Evolutionary conservation across 768 basidiomycete genomes (phyloP).

Genomic region (Gloeophyllum trabeum): DNA sequence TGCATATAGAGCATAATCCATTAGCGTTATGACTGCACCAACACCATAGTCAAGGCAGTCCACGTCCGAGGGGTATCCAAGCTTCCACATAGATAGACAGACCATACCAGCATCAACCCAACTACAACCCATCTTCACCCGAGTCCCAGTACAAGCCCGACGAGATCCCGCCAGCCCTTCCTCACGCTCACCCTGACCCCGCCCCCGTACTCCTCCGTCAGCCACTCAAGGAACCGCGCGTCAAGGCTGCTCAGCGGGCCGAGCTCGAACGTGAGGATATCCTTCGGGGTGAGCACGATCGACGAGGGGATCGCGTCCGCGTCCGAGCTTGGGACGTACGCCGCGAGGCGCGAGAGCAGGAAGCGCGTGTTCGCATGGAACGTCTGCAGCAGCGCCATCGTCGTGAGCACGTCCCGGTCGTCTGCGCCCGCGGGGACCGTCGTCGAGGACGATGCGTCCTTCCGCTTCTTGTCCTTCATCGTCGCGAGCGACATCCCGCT

Average conservation of each 20-base stretch:
- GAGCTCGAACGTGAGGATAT: constrained; percentile 58
- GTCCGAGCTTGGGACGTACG: constrained; percentile 17
- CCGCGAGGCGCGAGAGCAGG: constrained; percentile 35
- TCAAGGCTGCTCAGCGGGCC: constrained; percentile 65
- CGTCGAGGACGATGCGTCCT: background rate
- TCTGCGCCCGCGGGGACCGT: constrained; percentile 3
- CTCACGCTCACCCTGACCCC: constrained; percentile 26
- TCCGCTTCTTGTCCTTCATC: background rate
- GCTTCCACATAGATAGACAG: no score
- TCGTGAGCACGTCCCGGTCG: constrained; percentile 29
- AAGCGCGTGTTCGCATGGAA: constrained; percentile 53
- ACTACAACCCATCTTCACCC: constrained; percentile 12
- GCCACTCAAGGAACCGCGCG: constrained; percentile 69
- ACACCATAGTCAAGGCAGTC: no score
- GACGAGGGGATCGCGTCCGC: constrained; percentile 6
- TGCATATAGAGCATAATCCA: no score
- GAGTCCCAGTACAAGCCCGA: constrained; percentile 31
- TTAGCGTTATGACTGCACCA: no score
- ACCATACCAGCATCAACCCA: no score
- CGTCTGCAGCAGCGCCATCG: constrained; percentile 50
- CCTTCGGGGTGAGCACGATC: constrained; percentile 45
- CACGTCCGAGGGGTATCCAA: no score
- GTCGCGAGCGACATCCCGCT: constrained; percentile 37
- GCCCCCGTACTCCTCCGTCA: constrained; percentile 53
- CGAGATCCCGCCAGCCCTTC: constrained; percentile 35